Percentiles rank a stretch among this genome's conserved stretches.
Evolutionary conservation across 352 stramenopile species (phyloP).

Genomic region (Pythium diclinum): DNA sequence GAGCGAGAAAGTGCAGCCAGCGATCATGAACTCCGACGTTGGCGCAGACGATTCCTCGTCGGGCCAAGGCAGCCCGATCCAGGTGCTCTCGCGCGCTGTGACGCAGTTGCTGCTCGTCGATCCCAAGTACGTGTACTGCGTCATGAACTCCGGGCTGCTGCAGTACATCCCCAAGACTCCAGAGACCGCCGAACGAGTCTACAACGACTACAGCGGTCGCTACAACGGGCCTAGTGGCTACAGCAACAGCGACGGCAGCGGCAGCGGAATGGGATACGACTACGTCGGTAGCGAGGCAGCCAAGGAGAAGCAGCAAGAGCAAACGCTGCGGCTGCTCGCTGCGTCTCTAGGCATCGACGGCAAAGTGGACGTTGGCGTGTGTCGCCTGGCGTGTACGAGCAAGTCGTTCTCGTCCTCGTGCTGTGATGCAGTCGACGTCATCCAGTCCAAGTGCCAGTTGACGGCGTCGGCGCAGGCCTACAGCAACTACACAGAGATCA

Average conservation of each 20-base stretch:
- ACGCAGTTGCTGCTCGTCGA: constrained; percentile 40
- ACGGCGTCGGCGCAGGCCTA: constrained; percentile 28
- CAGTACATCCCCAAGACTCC: constrained; percentile 17
- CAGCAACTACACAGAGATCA: constrained; percentile 34
- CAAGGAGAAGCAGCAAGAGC: background rate
- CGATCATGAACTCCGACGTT: too few species aligned
- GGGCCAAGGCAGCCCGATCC: background rate
- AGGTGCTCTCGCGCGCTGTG: constrained; percentile 33
- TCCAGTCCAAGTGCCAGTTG: constrained; percentile 27
- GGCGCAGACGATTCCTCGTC: background rate
- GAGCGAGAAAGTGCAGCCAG: background rate
- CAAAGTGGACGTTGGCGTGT: constrained; percentile 10
- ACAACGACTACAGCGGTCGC: background rate
- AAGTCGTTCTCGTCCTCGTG: constrained; percentile 7
- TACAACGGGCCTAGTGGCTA: background rate
- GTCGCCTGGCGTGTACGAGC: background rate
- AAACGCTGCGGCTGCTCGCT: background rate
- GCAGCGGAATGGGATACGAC: background rate
- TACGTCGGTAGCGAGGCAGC: background rate
- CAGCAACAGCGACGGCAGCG: background rate
- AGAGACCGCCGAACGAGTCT: background rate
- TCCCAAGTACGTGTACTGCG: constrained; percentile 45
- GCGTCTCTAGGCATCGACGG: constrained; percentile 1
- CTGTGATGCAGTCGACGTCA: constrained; percentile 14
- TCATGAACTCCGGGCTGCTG: constrained; percentile 72